Evolutionary conservation across 2,329 filamentous ascomycete genomes (phyloP).

Genomic region (Zymoseptoria crescenta): DNA sequence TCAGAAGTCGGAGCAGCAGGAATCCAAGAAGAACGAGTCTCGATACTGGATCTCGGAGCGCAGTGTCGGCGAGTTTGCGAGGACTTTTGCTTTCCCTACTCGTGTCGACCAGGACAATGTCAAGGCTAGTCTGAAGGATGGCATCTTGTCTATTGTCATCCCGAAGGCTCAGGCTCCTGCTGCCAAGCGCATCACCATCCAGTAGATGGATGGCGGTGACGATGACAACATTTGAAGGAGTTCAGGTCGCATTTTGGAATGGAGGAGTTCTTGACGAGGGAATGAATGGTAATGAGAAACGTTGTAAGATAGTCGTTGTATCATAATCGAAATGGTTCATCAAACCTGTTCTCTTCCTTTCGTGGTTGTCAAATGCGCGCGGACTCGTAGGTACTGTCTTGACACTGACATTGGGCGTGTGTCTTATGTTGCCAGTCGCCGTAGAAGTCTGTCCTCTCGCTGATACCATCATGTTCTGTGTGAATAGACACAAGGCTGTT

Average conservation of each 20-base stretch:
- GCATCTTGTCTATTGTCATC: slow-evolving; percentile 49
- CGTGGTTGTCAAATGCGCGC: not conserved
- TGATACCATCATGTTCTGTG: not conserved
- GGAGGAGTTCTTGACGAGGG: not conserved
- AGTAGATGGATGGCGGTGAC: slow-evolving; percentile 34
- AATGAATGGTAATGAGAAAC: not conserved
- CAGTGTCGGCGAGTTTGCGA: slow-evolving; percentile 51
- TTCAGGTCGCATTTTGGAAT: not conserved
- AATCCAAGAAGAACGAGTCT: slow-evolving; percentile 33
- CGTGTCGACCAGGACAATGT: slow-evolving; percentile 54
- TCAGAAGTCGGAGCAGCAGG: slow-evolving; percentile 28
- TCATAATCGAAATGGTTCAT: not conserved
- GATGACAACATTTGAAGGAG: not conserved
- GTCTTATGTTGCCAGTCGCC: not conserved
- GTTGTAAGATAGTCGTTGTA: not conserved
- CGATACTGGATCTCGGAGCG: slow-evolving; percentile 65
- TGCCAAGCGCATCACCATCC: slow-evolving; percentile 48
- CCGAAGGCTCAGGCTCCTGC: slow-evolving; percentile 47
- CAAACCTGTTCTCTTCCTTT: not conserved
- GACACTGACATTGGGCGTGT: not conserved
- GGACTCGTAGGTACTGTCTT: too few species aligned
- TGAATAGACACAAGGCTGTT: not conserved
- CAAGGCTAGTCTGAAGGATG: slow-evolving; percentile 53
- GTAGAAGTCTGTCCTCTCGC: not conserved
- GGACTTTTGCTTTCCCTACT: slow-evolving; percentile 51